These are phyloP conservation scores for Cyclotella choctawhatcheeana DNA, from an alignment of 108 stramenopile species.

Conservation along the genomic window DNA sequence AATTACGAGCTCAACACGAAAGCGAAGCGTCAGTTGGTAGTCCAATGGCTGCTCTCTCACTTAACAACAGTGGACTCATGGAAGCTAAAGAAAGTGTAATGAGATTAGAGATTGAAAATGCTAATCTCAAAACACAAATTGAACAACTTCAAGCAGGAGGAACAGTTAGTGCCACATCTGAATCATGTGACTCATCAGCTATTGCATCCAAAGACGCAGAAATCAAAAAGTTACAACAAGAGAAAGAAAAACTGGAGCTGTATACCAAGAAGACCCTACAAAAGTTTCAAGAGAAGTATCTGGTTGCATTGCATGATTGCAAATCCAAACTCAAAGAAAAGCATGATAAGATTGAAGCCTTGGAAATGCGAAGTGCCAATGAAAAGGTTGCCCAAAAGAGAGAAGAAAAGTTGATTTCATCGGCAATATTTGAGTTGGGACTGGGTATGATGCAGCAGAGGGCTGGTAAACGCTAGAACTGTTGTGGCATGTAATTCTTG, in stretches of 20 bases:
- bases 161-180: constrained; percentile 21
- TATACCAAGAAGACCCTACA: constrained; percentile 93
- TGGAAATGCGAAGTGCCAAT: constrained; percentile 68
- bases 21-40: constrained; percentile 45
- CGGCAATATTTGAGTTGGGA: constrained; percentile 92
- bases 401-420: constrained; percentile 89
- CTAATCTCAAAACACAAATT: constrained; percentile 69
- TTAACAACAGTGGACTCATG: constrained; percentile 29
- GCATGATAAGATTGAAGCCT: constrained; percentile 63
- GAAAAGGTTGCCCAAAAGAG: constrained; percentile 90
- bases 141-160: constrained; percentile 48
- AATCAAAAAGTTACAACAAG: constrained; percentile 80
- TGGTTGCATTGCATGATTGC: constrained; percentile 90
- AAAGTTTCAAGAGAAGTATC: constrained; percentile 95
- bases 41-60: constrained; percentile 43
- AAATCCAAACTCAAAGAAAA: constrained; percentile 93
- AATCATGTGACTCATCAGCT: constrained; percentile 45
- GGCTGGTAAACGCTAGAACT: constrained; percentile 11
- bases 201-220: constrained; percentile 73
- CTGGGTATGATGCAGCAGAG: constrained; percentile 88
- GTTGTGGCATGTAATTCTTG: neutral
- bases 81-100: constrained; percentile 66
- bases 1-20: constrained; percentile 78
- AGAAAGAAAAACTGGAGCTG: constrained; percentile 93
- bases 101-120: constrained; percentile 81